Evolutionary conservation across 2,329 filamentous ascomycete species (phyloP).

Genomic region (Samsoniella hepiali): DNA sequence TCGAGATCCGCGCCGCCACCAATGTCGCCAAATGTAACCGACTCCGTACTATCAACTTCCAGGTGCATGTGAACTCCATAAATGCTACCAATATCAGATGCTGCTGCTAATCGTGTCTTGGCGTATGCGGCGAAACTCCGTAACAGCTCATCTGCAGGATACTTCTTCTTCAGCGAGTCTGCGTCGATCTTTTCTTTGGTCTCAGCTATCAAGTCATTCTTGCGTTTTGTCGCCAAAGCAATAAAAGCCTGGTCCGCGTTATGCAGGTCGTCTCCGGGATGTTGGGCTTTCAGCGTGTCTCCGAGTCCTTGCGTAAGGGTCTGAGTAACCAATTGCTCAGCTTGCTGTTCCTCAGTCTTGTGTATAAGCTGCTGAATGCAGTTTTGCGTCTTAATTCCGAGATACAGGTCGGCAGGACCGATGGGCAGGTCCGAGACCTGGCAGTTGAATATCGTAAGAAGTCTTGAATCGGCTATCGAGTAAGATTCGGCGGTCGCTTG

Average conservation of each 20-base stretch:
- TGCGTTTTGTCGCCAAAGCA: constrained; percentile 32
- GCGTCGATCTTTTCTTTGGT: constrained; percentile 15
- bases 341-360: constrained; percentile 45
- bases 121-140: constrained; percentile 33
- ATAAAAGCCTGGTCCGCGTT: constrained; percentile 36
- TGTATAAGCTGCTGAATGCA: constrained; percentile 53
- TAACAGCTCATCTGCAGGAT: constrained; percentile 39
- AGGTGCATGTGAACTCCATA: constrained; percentile 36
- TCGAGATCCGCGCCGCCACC: constrained; percentile 34
- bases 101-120: constrained; percentile 32
- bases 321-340: constrained; percentile 53
- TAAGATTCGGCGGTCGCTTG: constrained; percentile 38
- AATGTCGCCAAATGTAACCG: constrained; percentile 27
- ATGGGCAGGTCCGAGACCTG: constrained; percentile 44
- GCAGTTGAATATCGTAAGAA: constrained; percentile 44
- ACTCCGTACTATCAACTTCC: constrained; percentile 27
- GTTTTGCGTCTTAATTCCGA: constrained; percentile 47
- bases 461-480: constrained; percentile 42
- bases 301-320: constrained; percentile 57
- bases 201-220: constrained; percentile 32
- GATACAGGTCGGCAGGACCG: constrained; percentile 41
- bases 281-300: constrained; percentile 38
- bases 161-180: constrained; percentile 36
- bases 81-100: constrained; percentile 33
- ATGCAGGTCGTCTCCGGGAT: constrained; percentile 31